Evolutionary conservation across 257 asterid genomes (phyloP), one percentile per base, ranked within the genome.

Genomic region (Paulownia fortunei): DNA sequence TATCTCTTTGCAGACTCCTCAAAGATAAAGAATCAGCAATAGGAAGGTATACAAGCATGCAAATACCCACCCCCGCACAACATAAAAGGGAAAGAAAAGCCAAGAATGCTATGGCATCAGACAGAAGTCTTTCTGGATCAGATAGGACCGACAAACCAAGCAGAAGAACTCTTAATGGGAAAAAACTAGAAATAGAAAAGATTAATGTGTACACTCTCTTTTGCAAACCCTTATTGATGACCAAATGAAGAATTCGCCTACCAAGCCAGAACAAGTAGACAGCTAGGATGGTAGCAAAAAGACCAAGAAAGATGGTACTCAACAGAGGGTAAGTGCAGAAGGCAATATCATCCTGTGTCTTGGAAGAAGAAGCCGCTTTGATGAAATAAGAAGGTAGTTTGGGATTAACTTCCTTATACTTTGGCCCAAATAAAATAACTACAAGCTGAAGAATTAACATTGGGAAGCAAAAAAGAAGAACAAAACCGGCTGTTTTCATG

Each of bases 221-320:
- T 63, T 91, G 99, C 90, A 93, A 76, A 73, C 96, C 91, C 89
- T 92, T 95, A 66, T 95, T 95, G 88, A 95, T 95, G 70, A 93
- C 97, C 88, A 89, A 67, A 76, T 85, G 90, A 78, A 95, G 89
- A 78, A 95, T 88, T 70, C 70, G 81, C 85, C 99, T 80, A 69
- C 98, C 99, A 54, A 93, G 92, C 92, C 97, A 90, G 84, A 90
- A 83, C 64, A 89, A 63, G 88, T 93, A 95, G 21, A 79, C 63
- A 23, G 92, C 85, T 72, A 93, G 82, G n/a, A 88, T 64, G 70
- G 89, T 79, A 46, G 91, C 87, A 76, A 93, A 95, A 76, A 95
- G 86, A 69, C 99, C 98, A 21, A 91, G 97, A 74, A 89, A 77
- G 75, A 90, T 80, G 64, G 87, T 93, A 79, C 93, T 95, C 81